Evolutionary conservation across 108 stramenopile genomes (phyloP).

Genomic region (Conticribra guillardii): DNA sequence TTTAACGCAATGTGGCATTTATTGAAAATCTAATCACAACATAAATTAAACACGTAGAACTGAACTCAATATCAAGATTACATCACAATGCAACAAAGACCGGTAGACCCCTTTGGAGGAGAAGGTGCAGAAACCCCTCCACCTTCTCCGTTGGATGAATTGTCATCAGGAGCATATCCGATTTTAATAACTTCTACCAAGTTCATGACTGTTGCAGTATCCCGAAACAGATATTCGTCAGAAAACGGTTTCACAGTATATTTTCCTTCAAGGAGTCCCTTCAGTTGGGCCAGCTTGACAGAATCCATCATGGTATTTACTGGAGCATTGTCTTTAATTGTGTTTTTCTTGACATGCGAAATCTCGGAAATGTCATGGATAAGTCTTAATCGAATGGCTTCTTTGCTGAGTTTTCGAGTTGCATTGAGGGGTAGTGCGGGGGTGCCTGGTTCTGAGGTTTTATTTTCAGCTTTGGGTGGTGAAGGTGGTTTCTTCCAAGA

Average conservation of each 20-base stretch:
- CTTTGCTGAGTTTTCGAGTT: slow-evolving; percentile 21
- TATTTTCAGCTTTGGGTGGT: background rate
- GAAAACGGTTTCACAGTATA: slow-evolving; percentile 73
- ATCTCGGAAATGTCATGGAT: slow-evolving; percentile 61
- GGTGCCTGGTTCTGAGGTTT: slow-evolving; percentile 27
- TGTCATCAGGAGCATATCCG: slow-evolving; percentile 79
- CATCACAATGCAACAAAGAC: too few relatives aligned
- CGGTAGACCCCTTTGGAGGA: too few relatives aligned
- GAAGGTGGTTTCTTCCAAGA: background rate
- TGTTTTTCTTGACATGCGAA: slow-evolving; percentile 54
- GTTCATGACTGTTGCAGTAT: slow-evolving; percentile 72
- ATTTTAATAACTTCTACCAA: slow-evolving; percentile 82
- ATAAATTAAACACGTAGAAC: too few relatives aligned
- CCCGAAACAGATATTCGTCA: slow-evolving; percentile 90
- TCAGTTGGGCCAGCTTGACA: slow-evolving; percentile 82
- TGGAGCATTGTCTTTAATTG: slow-evolving; percentile 59
- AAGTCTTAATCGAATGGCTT: slow-evolving; percentile 66
- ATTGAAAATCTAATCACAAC: too few relatives aligned
- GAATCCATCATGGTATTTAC: slow-evolving; percentile 84
- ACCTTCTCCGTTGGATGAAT: slow-evolving; percentile 10
- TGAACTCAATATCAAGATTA: too few relatives aligned
- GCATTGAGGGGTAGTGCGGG: slow-evolving; percentile 35
- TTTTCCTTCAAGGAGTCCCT: slow-evolving; percentile 72
- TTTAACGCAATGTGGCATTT: too few relatives aligned
- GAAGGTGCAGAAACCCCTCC: slow-evolving; percentile 24